Percentiles rank a stretch among this genome's conserved stretches.
These are phyloP conservation scores for Coriolopsis trogii DNA, from an alignment of 1,284 basidiomycete species.

Conservation along the genomic window DNA sequence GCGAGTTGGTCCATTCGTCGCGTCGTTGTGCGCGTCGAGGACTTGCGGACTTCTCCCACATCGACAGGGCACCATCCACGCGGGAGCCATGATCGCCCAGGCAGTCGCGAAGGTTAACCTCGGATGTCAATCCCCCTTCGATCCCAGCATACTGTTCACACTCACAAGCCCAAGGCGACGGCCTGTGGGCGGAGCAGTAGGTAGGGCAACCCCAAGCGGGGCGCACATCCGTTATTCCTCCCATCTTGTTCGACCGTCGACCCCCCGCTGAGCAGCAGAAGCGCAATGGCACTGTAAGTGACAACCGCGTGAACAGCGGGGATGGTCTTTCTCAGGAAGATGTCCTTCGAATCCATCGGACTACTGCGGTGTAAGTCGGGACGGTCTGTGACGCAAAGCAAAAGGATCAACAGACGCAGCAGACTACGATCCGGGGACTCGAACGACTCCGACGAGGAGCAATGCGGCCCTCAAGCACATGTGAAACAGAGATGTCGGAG, in stretches of 20 bases:
- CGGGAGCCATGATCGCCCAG: constrained; percentile 5
- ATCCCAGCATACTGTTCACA: constrained; percentile 1
- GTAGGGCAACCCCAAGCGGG: constrained; percentile 2
- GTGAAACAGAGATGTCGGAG: no score
- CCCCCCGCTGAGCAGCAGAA: no score
- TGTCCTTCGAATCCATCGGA: no score
- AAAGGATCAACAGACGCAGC: background rate
- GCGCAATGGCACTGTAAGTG: background rate
- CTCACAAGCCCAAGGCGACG: background rate
- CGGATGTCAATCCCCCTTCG: constrained; percentile 1
- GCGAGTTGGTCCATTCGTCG: constrained; percentile 6
- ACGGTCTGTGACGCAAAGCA: background rate
- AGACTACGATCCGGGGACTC: background rate
- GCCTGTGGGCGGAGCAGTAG: background rate
- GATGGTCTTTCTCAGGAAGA: no score
- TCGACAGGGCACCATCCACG: constrained; percentile 3
- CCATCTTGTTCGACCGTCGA: background rate
- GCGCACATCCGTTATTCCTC: no score
- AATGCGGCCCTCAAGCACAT: background rate
- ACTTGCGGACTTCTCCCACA: constrained; percentile 1
- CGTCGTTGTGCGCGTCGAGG: constrained; percentile 6
- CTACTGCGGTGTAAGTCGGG: no score
- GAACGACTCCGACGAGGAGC: background rate
- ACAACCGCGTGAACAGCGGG: background rate
- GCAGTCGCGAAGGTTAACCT: constrained; percentile 3